These are phyloP conservation scores for Phytopythium helicoides DNA, from an alignment of 352 stramenopile genomes.

Conservation along the genomic window DNA sequence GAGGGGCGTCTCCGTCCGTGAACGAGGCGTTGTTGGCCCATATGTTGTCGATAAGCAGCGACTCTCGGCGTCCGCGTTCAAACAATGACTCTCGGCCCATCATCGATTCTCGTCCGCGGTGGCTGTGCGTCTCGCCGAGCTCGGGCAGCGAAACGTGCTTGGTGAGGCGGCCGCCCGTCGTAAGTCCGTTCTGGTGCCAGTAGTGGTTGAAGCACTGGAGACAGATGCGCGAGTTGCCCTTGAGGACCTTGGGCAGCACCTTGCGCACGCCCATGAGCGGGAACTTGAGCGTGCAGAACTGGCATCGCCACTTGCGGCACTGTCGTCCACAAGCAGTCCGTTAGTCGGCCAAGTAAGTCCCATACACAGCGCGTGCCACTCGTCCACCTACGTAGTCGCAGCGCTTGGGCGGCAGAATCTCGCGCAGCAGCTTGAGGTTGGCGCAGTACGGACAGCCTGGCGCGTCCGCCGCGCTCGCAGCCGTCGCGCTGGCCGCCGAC, in stretches of 20 bases:
- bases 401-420: slow-evolving; percentile 48
- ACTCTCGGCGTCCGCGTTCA: slow-evolving; percentile 17
- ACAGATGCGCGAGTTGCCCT: slow-evolving; percentile 57
- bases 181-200: slow-evolving; percentile 33
- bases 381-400: slow-evolving; percentile 57
- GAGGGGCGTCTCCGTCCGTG: neutral
- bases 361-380: too few relatives aligned
- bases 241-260: slow-evolving; percentile 41
- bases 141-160: slow-evolving; percentile 12
- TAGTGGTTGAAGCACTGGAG: slow-evolving; percentile 41
- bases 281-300: slow-evolving; percentile 65
- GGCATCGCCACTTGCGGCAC: slow-evolving; percentile 51
- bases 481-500: neutral
- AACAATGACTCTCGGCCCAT: slow-evolving; percentile 23
- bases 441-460: slow-evolving; percentile 41
- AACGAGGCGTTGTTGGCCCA: slow-evolving; percentile 25
- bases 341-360: too few relatives aligned
- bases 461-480: neutral
- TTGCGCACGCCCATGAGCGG: slow-evolving; percentile 38
- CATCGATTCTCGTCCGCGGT: slow-evolving; percentile 19
- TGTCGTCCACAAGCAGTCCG: slow-evolving; percentile 10
- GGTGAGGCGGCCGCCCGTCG: slow-evolving; percentile 2
- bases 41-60: slow-evolving; percentile 29
- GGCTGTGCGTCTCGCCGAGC: neutral
- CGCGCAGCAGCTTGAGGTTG: slow-evolving; percentile 45